phyloP scores from a whole-genome alignment of 345 rosid species.

The Gossypium mustelinum region DNA sequence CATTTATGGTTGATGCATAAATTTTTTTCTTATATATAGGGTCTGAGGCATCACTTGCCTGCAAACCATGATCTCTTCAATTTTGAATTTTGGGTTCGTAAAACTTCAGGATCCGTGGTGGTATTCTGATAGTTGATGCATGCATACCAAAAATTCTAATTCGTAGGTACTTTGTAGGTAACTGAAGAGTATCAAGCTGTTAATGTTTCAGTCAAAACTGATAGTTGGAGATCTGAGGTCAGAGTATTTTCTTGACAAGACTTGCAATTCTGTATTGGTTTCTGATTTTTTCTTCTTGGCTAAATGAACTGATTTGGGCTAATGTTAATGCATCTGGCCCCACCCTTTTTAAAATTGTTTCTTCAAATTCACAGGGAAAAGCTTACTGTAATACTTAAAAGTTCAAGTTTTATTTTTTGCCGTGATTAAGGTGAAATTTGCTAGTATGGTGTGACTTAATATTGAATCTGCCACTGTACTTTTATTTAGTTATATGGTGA shows the following conservation, averaged over 20 bases:
- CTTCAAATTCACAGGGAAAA: not conserved
- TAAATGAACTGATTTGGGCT: conserved; percentile 4
- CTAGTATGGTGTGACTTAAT: not conserved
- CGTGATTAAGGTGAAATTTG: not conserved
- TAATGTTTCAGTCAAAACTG: conserved; percentile 77
- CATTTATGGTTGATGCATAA: not conserved
- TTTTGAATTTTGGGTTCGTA: conserved; percentile 99
- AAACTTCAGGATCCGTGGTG: conserved; percentile 46
- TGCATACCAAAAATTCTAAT: conserved; percentile 24
- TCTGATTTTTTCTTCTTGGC: not conserved
- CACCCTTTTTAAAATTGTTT: not conserved
- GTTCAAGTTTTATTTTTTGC: not conserved
- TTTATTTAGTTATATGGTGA: not conserved
- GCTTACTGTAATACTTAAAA: not conserved
- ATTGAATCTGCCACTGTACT: not conserved
- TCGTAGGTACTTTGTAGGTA: conserved; percentile 46
- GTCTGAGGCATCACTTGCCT: conserved; percentile 78
- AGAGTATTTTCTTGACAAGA: conserved; percentile 24
- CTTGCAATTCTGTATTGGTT: not conserved
- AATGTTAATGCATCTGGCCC: not conserved
- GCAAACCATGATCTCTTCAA: conserved; percentile 88
- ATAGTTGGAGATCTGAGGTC: conserved; percentile 78
- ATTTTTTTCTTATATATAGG: conserved; percentile 39
- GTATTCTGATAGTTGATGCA: conserved; percentile 18
- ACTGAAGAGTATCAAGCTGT: conserved; percentile 92